phyloP scores from a whole-genome alignment of 2,329 filamentous ascomycete species.

The Trichophyton mentagrophytes region DNA sequence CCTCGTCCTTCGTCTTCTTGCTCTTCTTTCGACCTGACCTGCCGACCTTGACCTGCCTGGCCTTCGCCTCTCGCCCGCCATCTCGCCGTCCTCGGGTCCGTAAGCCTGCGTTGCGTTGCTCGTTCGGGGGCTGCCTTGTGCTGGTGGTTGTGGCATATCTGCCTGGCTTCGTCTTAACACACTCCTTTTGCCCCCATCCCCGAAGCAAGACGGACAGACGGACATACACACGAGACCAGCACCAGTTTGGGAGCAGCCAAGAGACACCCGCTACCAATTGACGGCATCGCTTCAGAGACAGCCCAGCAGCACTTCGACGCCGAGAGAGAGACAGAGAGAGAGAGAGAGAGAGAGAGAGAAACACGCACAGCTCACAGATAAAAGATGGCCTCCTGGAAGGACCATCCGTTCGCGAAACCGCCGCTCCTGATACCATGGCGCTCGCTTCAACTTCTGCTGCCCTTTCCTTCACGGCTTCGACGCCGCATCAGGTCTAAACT shows the following conservation, averaged over 20 bases:
- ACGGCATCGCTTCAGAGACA: not conserved
- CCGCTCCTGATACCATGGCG: conserved; percentile 38
- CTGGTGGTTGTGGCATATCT: conserved; percentile 12
- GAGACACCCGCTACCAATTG: not conserved
- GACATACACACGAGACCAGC: not conserved
- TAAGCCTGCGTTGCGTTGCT: conserved; percentile 9
- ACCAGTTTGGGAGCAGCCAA: not conserved
- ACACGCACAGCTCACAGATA: too few relatives aligned
- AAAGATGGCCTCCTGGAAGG: conserved; percentile 35
- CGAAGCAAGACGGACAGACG: not conserved
- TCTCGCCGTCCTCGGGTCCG: conserved; percentile 8
- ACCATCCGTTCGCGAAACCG: conserved; percentile 33
- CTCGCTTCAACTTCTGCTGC: conserved; percentile 40
- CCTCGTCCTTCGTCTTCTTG: too few relatives aligned
- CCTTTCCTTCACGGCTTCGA: conserved; percentile 46
- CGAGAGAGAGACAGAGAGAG: conserved; percentile 16
- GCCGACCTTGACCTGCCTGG: too few relatives aligned
- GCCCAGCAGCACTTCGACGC: too few relatives aligned
- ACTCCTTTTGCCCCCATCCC: not conserved
- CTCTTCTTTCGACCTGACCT: too few relatives aligned
- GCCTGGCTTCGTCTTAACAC: not conserved
- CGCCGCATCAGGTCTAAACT: conserved; percentile 57
- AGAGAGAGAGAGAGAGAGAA: not conserved
- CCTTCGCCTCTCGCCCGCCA: conserved; percentile 1
- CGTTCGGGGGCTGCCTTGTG: conserved; percentile 4